Conservation (phyloP, 2,329 filamentous ascomycete species). For the Aureobasidium namibiae region DNA sequence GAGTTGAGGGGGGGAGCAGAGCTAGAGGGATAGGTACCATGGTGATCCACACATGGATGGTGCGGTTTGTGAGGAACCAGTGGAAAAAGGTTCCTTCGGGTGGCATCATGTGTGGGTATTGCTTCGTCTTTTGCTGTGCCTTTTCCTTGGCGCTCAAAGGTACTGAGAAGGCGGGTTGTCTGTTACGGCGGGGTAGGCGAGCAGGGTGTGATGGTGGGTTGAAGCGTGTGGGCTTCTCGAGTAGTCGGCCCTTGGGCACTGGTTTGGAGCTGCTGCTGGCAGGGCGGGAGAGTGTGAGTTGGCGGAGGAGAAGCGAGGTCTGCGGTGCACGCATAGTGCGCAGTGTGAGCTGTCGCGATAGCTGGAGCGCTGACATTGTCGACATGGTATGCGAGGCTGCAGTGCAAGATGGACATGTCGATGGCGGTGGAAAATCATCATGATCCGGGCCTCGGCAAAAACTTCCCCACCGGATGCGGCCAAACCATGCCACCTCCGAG, state of each 20-base stretch:
- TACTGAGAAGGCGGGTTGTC: conserved; percentile 35
- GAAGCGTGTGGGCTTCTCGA: conserved; percentile 84
- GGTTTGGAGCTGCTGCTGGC: conserved; percentile 16
- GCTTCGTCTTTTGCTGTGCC: conserved; percentile 55
- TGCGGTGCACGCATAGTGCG: not conserved
- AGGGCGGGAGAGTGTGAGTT: not conserved
- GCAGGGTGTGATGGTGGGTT: conserved; percentile 84
- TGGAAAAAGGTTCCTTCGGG: conserved; percentile 72
- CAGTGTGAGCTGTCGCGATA: not conserved
- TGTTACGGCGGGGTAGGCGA: conserved; percentile 50
- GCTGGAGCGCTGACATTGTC: conserved; percentile 1
- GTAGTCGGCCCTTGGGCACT: conserved; percentile 53
- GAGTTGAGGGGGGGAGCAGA: not conserved
- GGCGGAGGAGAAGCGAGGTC: not conserved
- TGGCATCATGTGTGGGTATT: conserved; percentile 87
- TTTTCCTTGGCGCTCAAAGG: conserved; percentile 66
- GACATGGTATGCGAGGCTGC: not conserved
- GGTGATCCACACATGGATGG: conserved; percentile 74
- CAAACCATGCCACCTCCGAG: conserved; percentile 6
- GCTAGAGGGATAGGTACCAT: conserved; percentile 47
- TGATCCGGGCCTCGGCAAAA: not conserved
- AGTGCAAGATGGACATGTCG: not conserved
- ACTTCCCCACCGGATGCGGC: not conserved
- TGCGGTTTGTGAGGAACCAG: conserved; percentile 71
- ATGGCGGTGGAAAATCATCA: not conserved